Evolutionary conservation across 495 filamentous ascomycete species (phyloP).

Genomic region (Penicillium desertorum): DNA sequence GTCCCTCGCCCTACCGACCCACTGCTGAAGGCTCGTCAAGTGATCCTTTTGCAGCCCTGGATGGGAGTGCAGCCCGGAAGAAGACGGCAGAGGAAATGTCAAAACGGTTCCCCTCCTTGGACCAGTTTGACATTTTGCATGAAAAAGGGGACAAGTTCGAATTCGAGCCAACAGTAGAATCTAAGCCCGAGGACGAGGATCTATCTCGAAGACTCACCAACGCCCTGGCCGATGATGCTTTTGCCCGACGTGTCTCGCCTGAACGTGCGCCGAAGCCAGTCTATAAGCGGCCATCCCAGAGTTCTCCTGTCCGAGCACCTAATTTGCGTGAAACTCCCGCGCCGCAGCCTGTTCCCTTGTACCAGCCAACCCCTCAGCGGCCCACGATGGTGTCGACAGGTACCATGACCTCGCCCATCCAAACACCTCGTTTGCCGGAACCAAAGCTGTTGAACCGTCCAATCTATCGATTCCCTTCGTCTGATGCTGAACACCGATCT

Average conservation of each 20-base stretch:
- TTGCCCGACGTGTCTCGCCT: constrained; percentile 52
- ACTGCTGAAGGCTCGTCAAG: constrained; percentile 46
- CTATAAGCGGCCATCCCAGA: constrained; percentile 31
- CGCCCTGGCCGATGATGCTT: constrained; percentile 86
- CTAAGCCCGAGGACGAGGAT: constrained; percentile 55
- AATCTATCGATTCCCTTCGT: constrained; percentile 62
- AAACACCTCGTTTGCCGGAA: constrained; percentile 53
- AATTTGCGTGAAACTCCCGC: constrained; percentile 26
- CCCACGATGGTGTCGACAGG: constrained; percentile 87
- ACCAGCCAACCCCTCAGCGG: constrained; percentile 59
- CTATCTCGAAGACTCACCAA: constrained; percentile 76
- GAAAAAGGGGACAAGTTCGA: constrained; percentile 85
- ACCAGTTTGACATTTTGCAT: constrained; percentile 89
- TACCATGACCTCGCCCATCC: constrained; percentile 81
- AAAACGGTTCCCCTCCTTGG: constrained; percentile 81
- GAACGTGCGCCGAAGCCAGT: constrained; percentile 28
- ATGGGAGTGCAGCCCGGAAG: constrained; percentile 56
- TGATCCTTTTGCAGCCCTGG: constrained; percentile 89
- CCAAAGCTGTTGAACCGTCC: constrained; percentile 47
- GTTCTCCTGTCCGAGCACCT: constrained; percentile 27
- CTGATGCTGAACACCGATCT: constrained; percentile 53
- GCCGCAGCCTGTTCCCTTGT: constrained; percentile 42
- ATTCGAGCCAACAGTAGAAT: constrained; percentile 61
- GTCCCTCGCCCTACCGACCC: constrained; percentile 70
- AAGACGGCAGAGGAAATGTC: constrained; percentile 73